Percentiles rank a stretch among this genome's conserved stretches.
Evolutionary conservation across 2,329 filamentous ascomycete genomes (phyloP).

Genomic region (Ceratocystis cacaofunesta): DNA sequence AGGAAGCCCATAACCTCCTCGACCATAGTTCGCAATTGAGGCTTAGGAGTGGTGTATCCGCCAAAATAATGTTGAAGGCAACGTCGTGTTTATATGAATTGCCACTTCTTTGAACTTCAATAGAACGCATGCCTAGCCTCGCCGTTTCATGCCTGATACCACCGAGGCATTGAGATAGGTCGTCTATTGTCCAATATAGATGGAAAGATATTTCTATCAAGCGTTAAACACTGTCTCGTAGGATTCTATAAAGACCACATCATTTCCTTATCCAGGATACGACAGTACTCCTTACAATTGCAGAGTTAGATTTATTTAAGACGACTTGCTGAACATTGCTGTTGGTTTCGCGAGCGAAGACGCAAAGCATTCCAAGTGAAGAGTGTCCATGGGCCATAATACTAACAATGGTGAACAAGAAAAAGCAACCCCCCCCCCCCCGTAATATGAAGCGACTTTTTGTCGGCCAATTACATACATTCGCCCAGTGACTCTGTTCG

Average conservation of each 20-base stretch:
- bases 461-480: too few species aligned
- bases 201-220: constrained; percentile 16
- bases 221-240: constrained; percentile 13
- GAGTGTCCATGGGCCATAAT: constrained; percentile 17
- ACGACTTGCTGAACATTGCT: neutral
- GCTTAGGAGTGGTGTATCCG: constrained; percentile 8
- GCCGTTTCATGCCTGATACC: constrained; percentile 13
- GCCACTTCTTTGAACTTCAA: constrained; percentile 17
- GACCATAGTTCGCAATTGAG: constrained; percentile 14
- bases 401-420: constrained; percentile 1
- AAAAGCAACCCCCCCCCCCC: neutral
- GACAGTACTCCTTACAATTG: constrained; percentile 7
- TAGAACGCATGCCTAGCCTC: constrained; percentile 13
- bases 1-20: constrained; percentile 7
- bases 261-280: constrained; percentile 10
- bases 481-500: too few species aligned
- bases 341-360: constrained; percentile 15
- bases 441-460: too few species aligned
- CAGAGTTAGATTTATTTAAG: neutral
- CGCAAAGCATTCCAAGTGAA: constrained; percentile 14
- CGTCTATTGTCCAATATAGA: constrained; percentile 16
- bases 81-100: constrained; percentile 2
- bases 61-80: constrained; percentile 17
- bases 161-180: constrained; percentile 8
- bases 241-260: constrained; percentile 18